Conservation (phyloP, 2,329 filamentous ascomycete species). For the Fusarium pseudoanthophilum region DNA sequence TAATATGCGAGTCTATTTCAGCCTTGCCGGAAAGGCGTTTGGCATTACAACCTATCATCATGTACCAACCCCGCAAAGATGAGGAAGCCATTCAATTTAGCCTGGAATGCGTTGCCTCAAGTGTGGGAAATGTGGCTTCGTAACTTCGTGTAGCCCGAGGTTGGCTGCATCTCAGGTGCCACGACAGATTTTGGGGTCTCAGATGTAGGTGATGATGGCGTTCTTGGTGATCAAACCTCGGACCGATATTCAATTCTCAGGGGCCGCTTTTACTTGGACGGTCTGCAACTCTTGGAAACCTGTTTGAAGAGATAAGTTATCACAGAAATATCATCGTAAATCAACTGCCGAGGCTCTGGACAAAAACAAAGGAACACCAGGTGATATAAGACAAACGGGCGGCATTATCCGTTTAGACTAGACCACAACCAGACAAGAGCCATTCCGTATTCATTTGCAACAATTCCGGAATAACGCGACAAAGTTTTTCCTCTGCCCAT, state of each 20-base stretch:
- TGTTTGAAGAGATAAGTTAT: too few species aligned
- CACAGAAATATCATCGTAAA: background rate
- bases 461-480: constrained; percentile 18
- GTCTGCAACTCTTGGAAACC: background rate
- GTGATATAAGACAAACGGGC: constrained; percentile 5
- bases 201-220: background rate
- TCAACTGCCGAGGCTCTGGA: background rate
- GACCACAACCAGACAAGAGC: background rate
- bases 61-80: background rate
- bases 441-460: background rate
- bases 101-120: background rate
- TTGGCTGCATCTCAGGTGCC: constrained; percentile 1
- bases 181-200: background rate
- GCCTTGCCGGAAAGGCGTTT: background rate
- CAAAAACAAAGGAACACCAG: background rate
- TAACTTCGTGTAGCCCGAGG: background rate
- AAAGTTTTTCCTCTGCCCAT: constrained; percentile 37
- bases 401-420: constrained; percentile 9
- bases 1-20: background rate
- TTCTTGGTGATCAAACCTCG: background rate
- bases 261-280: background rate
- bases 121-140: background rate
- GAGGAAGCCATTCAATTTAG: background rate
- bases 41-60: background rate
- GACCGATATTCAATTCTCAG: background rate